A percentile compares a stretch with the other conserved stretches of the same genome.
These are phyloP conservation scores for Colletotrichum lentis DNA, from an alignment of 2,329 filamentous ascomycete genomes.

Conservation along the genomic window DNA sequence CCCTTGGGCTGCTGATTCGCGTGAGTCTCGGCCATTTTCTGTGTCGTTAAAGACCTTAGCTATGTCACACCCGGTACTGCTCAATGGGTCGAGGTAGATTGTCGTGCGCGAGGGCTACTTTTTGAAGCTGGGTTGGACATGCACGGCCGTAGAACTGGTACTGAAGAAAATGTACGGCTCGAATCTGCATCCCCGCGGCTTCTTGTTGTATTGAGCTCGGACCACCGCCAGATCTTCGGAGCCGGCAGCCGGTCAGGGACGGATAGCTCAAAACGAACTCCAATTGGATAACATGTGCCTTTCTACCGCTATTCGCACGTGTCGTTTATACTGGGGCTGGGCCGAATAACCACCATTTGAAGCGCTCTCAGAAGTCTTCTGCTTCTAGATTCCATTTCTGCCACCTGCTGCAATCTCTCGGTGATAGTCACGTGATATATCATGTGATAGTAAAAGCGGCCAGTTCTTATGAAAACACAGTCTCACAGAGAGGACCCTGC, in stretches of 20 bases:
- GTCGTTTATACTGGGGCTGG: fast-evolving
- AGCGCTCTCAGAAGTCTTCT: not conserved
- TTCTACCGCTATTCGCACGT: not conserved
- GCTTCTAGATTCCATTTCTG: not conserved
- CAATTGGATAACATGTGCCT: not conserved
- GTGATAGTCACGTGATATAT: not conserved
- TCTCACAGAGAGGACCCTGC: not conserved
- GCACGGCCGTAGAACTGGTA: slow-evolving; percentile 6
- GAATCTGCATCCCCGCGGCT: slow-evolving; percentile 13
- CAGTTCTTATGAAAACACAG: no score
- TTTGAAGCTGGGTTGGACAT: not conserved
- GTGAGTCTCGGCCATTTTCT: slow-evolving; percentile 15
- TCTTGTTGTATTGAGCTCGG: slow-evolving; percentile 35
- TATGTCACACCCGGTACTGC: slow-evolving; percentile 8
- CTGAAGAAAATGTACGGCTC: slow-evolving; percentile 12
- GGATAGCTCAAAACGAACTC: not conserved
- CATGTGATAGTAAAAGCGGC: not conserved
- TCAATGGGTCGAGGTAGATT: slow-evolving; percentile 6
- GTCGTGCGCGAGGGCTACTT: not conserved
- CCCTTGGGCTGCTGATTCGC: slow-evolving; percentile 4
- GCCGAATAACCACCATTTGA: not conserved
- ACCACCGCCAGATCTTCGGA: slow-evolving; percentile 15
- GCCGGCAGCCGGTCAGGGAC: slow-evolving; percentile 1
- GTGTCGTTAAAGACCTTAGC: slow-evolving; percentile 1
- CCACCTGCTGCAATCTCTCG: not conserved